A percentile compares a stretch with the other conserved stretches of the same genome.
Conservation (phyloP, 2,329 filamentous ascomycete species). For the Drechslerella coelobrocha region DNA sequence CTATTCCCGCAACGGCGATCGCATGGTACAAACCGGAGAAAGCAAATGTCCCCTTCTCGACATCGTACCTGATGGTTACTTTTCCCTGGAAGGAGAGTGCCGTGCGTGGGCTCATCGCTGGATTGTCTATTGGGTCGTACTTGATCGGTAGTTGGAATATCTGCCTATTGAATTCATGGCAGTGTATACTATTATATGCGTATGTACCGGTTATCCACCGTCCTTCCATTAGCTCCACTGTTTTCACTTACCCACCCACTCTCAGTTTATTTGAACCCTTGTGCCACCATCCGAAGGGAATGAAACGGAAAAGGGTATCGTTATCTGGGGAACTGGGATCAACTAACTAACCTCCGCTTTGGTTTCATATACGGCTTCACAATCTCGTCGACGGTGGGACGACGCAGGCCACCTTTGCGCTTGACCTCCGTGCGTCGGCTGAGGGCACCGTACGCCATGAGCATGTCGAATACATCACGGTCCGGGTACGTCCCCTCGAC, state of each 20-base stretch:
- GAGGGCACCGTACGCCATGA: conserved; percentile 23
- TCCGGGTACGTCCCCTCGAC: conserved; percentile 19
- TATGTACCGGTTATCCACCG: neutral
- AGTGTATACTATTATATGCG: conserved; percentile 25
- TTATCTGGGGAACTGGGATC: no score
- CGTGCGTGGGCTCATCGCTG: no score
- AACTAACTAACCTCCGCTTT: conserved; percentile 16
- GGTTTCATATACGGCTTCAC: neutral
- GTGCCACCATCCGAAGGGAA: neutral
- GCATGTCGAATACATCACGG: conserved; percentile 24
- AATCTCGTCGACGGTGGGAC: neutral
- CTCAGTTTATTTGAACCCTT: neutral
- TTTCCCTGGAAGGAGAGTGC: conserved; percentile 18
- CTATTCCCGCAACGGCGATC: neutral
- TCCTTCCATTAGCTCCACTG: neutral
- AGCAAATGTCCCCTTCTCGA: neutral
- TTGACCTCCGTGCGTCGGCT: neutral
- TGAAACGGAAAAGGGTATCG: neutral
- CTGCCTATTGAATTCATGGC: conserved; percentile 5
- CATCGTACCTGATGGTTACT: conserved; percentile 19
- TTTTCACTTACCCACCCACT: neutral
- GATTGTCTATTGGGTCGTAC: neutral
- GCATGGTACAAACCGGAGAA: conserved; percentile 36
- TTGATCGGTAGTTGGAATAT: conserved; percentile 25
- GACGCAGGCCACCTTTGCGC: neutral